Evolutionary conservation across 2,329 filamentous ascomycete species (phyloP).

Genomic region (Huntiella decipiens): DNA sequence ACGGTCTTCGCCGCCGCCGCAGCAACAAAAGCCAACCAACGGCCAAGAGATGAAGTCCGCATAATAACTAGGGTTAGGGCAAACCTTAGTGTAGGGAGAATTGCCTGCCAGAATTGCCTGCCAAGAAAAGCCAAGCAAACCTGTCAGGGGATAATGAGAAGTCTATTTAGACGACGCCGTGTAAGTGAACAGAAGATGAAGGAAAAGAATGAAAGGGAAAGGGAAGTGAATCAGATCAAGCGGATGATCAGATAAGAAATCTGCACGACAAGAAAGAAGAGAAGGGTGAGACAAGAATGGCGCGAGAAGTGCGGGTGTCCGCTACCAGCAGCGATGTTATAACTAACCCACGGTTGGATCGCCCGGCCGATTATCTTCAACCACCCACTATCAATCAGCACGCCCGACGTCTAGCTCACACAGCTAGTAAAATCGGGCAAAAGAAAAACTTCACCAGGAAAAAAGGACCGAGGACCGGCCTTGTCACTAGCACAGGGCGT

Average conservation of each 20-base stretch:
- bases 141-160: conserved; percentile 1
- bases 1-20: conserved; percentile 22
- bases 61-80: conserved; percentile 4
- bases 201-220: background rate
- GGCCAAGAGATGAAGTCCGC: background rate
- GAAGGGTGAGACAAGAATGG: background rate
- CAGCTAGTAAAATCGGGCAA: too few relatives aligned
- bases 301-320: background rate
- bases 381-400: background rate
- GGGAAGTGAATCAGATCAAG: background rate
- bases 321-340: too few relatives aligned
- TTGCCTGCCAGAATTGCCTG: background rate
- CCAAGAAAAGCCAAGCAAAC: conserved; percentile 4
- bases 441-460: too few relatives aligned
- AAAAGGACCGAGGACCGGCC: too few relatives aligned
- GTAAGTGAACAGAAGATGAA: background rate
- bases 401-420: background rate
- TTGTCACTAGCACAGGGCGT: too few relatives aligned
- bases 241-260: background rate
- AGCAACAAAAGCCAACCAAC: conserved; percentile 14
- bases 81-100: background rate
- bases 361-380: background rate
- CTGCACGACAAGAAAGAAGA: background rate
- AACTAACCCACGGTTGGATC: background rate
- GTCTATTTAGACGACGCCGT: conserved; percentile 3